Conservation (phyloP, 139 green algal genomes). For the Coelastrella sp. region DNA sequence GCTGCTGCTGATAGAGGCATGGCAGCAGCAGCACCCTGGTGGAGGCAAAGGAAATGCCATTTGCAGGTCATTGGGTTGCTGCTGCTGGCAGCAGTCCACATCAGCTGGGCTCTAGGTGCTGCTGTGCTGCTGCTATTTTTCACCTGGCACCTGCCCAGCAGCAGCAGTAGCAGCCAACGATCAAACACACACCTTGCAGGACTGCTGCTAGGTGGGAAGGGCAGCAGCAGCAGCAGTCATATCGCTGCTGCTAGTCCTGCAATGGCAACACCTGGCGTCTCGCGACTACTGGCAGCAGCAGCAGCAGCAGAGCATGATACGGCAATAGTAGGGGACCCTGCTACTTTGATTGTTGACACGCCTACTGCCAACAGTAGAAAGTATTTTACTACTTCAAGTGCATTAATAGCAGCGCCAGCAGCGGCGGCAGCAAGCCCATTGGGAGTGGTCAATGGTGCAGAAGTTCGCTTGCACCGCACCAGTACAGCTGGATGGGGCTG, state of each 20-base stretch:
- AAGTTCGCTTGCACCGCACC: background rate
- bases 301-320: background rate
- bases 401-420: background rate
- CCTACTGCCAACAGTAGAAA: background rate
- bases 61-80: conserved; percentile 1
- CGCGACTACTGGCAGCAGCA: background rate
- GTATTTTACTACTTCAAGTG: background rate
- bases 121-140: conserved; percentile 43
- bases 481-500: conserved; percentile 18
- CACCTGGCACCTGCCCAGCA: conserved; percentile 42
- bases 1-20: background rate
- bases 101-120: background rate
- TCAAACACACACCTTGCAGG: background rate
- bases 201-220: conserved; percentile 23
- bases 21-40: conserved; percentile 29
- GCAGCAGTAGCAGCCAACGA: background rate
- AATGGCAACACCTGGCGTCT: no score
- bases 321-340: background rate
- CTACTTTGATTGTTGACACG: background rate
- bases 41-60: conserved; percentile 16
- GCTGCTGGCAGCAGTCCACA: conserved; percentile 15
- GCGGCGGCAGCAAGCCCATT: background rate
- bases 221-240: conserved; percentile 13
- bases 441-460: background rate
- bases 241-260: background rate